Evolutionary conservation across 148 eudicot genomes (phyloP), one percentile per base, ranked within the genome.

Genomic region (Fallopia convolvulus): DNA sequence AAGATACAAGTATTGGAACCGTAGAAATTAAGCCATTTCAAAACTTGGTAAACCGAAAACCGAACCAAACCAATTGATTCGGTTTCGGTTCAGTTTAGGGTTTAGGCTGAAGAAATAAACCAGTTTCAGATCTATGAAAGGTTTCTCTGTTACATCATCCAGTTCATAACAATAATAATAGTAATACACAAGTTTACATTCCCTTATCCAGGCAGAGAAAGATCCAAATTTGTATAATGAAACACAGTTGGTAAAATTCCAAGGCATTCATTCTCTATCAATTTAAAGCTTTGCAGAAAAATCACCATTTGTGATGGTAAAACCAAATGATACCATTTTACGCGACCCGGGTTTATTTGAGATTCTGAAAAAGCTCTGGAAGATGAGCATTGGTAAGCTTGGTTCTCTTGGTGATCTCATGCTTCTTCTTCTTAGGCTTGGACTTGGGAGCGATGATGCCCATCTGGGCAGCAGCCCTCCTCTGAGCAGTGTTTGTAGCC

Each of bases 371-470:
- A 42, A 89, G 84, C 48, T 89, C 96, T 0, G 90, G 96, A 79
- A 91, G 89, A 77, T 89, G 96, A 70, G 89, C 79, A 71, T 89
- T 91, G 0, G 96, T 91, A 55, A 91, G 84, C 83, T 82, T 89
- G 8, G 91, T 91, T 77, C 93, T 88, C 75, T 88, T 91, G 83
- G 82, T 86, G 50, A 91, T 86, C 61, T 86, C 90, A 44, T 78
- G 78, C 83, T 83, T 86, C 89, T 85, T 89, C 83, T 88, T 89
- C 86, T 87, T 84, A 9, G 73, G 47, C 83, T 89, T 88, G 21
- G 83, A 46, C 84, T 86, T 86, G 56, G 78, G 23, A 17, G 76
- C 17, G 46, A 81, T 66, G 65, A 86, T 86, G 47, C 80, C 82
- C 46, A 83, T 78, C 80, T 86, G 88, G 1, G 90, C 90, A 42